Conservation (phyloP, 768 basidiomycete genomes). For the Cyclocybe aegerita region DNA sequence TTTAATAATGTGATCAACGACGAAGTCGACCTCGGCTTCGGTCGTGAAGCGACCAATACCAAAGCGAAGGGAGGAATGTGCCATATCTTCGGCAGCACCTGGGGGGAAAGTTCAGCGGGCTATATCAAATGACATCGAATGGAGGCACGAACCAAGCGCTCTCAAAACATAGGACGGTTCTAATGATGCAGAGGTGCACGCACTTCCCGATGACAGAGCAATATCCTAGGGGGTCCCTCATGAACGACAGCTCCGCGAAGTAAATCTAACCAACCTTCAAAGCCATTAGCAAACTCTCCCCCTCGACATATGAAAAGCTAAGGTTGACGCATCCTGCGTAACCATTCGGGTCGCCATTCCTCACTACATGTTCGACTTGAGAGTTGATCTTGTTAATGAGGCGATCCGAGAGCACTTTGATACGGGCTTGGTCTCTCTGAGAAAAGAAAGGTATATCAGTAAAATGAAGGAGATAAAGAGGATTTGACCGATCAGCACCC, state of each 20-base stretch:
- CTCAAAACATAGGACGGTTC: conserved; percentile 98
- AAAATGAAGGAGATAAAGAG: not conserved
- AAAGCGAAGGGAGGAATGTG: conserved; percentile 95
- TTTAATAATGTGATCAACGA: conserved; percentile 80
- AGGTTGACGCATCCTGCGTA: conserved; percentile 97
- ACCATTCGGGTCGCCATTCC: conserved; percentile 90
- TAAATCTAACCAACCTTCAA: conserved; percentile 58
- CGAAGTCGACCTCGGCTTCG: conserved; percentile 94
- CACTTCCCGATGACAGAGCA: conserved; percentile 95
- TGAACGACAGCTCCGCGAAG: not conserved
- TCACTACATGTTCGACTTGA: conserved; percentile 85
- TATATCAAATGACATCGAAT: not conserved
- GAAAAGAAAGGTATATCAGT: conserved; percentile 12
- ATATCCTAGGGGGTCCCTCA: conserved; percentile 62
- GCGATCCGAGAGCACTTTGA: conserved; percentile 75
- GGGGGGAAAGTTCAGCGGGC: conserved; percentile 6
- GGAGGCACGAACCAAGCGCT: conserved; percentile 66
- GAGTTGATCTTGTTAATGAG: conserved; percentile 80
- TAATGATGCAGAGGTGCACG: conserved; percentile 96
- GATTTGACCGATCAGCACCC: conserved; percentile 74
- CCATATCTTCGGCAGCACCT: conserved; percentile 99
- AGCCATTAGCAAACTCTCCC: conserved; percentile 96
- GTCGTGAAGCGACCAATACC: conserved; percentile 98
- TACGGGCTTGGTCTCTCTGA: conserved; percentile 78
- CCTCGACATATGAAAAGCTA: conserved; percentile 95